These are phyloP conservation scores for Nannochloropsis salina DNA, from an alignment of 108 stramenopile species.

Conservation along the genomic window DNA sequence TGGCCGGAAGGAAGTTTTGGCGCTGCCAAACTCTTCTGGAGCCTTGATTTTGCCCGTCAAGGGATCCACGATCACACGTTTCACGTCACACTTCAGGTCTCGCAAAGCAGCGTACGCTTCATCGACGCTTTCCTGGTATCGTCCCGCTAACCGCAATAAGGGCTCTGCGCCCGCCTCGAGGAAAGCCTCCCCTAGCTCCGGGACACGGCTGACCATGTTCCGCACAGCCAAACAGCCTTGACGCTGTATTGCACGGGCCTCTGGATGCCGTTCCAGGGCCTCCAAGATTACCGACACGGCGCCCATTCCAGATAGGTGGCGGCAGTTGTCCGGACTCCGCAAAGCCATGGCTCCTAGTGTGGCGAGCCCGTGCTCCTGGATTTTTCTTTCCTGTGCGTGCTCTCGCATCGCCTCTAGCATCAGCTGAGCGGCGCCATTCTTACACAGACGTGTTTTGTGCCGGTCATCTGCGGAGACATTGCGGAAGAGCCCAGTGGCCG, in stretches of 20 bases:
- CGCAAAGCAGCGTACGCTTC: slow-evolving; percentile 83
- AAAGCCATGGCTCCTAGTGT: slow-evolving; percentile 76
- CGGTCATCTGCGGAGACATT: slow-evolving; percentile 23
- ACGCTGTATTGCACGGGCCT: slow-evolving; percentile 61
- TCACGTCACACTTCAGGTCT: slow-evolving; percentile 66
- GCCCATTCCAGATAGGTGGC: slow-evolving; percentile 55
- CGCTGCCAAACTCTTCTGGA: neutral
- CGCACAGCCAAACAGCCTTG: slow-evolving; percentile 75
- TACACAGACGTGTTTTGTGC: slow-evolving; percentile 23
- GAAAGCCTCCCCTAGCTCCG: slow-evolving; percentile 53
- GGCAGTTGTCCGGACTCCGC: slow-evolving; percentile 68
- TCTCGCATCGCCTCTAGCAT: neutral
- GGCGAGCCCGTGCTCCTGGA: slow-evolving; percentile 77
- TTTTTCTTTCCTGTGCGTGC: slow-evolving; percentile 33
- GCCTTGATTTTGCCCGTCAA: neutral
- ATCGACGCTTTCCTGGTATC: slow-evolving; percentile 73
- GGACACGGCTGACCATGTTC: slow-evolving; percentile 67
- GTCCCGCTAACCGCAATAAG: slow-evolving; percentile 63
- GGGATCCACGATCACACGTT: slow-evolving; percentile 35
- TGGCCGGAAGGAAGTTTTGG: neutral
- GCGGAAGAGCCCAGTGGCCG: slow-evolving; percentile 20
- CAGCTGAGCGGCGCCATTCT: neutral
- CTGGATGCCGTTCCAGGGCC: slow-evolving; percentile 66
- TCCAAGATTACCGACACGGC: slow-evolving; percentile 55
- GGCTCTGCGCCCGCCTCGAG: slow-evolving; percentile 69